Base-by-base conservation (phyloP, 1,284 basidiomycete genomes). In the Fomitopsis schrenkii region DNA sequence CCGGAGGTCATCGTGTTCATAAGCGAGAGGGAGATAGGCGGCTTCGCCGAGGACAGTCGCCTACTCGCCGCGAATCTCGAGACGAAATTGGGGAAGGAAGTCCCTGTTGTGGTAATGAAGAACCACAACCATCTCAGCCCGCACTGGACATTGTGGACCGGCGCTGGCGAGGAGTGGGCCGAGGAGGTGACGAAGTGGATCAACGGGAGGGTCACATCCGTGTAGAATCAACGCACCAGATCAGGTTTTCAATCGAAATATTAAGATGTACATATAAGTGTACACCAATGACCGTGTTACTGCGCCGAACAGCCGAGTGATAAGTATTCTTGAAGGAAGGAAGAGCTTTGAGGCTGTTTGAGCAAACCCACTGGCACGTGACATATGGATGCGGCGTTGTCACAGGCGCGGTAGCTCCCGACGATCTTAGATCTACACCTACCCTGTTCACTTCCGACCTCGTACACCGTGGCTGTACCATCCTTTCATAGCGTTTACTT, bases 61-160 rank as follows among this genome's bases (percentile, higher is more conserved):
- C 72, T 74, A 4, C 78, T 83, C 60, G 70, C 71, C 59, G 67
- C 72, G 59, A 74, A 70, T 15, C 70, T 82, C 45, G 68, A 74
- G 46, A 69, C 66, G 55, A 68, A 70, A 8, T 64, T 71, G 30
- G 75, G 64, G 62, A 68, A 59, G 63, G 61, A 68, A 62, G 59
- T 76, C 36, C 48, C 68, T 63, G 69, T 68, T 10, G 71, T 82
- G 33, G 66, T 81, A 5, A 81, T 79, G n/a, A 68, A 71, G 60
- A 81, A 80, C 0, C 87, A 90, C 63, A 88, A 88, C 69, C 87
- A 89, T 64, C 75, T 88, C 60, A 89, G 86, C 63, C 67, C 79
- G 14, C 77, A 79, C 57, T 80, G 74, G 74, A 78, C 79, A 9
- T 67, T 88, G 62, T 70, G 75, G 3, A 81, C 78, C 0, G 86